Conservation (phyloP, 129 eudicot species). For the Lactuca saligna region DNA sequence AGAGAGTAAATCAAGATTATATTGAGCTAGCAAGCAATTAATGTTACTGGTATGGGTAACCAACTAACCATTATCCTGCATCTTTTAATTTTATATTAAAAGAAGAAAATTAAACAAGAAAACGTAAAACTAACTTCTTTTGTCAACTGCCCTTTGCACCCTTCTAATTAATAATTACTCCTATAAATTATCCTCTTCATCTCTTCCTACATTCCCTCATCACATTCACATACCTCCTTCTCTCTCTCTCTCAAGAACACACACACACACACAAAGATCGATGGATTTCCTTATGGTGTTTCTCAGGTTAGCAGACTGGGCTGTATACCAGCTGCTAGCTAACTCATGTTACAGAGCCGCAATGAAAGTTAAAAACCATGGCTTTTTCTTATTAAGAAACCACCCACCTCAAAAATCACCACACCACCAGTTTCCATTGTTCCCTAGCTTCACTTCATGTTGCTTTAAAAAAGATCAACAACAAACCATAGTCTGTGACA, state of each 20-base stretch:
- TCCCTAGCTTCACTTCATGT: slow-evolving; percentile 56
- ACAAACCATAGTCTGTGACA: slow-evolving; percentile 71
- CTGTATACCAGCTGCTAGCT: slow-evolving; percentile 56
- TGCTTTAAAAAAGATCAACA: slow-evolving; percentile 31
- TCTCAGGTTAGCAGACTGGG: slow-evolving; percentile 56
- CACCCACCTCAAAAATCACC: slow-evolving; percentile 44
- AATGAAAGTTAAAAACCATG: slow-evolving; percentile 51
- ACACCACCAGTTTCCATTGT: slow-evolving; percentile 32
- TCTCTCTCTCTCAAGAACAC: slow-evolving; percentile 8
- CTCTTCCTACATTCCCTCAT: slow-evolving; percentile 37
- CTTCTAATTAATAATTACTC: slow-evolving; percentile 17
- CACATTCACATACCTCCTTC: slow-evolving; percentile 18
- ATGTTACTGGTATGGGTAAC: slow-evolving; percentile 47
- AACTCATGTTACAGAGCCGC: slow-evolving; percentile 60
- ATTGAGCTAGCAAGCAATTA: slow-evolving; percentile 28
- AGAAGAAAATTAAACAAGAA: not conserved
- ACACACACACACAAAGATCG: slow-evolving; percentile 22
- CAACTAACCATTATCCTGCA: slow-evolving; percentile 31
- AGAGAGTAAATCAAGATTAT: slow-evolving; percentile 22
- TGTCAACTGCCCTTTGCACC: slow-evolving; percentile 43
- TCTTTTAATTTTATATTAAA: not conserved
- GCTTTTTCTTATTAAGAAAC: slow-evolving; percentile 36
- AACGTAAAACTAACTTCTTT: slow-evolving; percentile 9
- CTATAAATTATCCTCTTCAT: slow-evolving; percentile 43
- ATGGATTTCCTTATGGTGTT: slow-evolving; percentile 68